These are phyloP conservation scores for Gossypium armourianum DNA, from an alignment of 441 rosid species.

Conservation along the genomic window DNA sequence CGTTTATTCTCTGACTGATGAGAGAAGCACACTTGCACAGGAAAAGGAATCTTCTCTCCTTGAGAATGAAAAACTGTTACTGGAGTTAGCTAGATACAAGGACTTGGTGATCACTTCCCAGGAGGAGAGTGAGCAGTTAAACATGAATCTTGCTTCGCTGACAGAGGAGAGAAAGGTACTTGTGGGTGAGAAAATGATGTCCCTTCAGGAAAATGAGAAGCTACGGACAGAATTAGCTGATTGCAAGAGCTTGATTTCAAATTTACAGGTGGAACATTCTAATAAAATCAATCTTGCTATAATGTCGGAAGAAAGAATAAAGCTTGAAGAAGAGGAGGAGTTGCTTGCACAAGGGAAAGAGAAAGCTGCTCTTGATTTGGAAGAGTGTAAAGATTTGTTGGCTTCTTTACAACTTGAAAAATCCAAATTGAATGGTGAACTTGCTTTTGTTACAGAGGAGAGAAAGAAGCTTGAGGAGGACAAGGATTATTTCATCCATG, in stretches of 20 bases:
- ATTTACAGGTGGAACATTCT: slow-evolving; percentile 46
- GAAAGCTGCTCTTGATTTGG: slow-evolving; percentile 28
- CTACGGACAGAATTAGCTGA: slow-evolving; percentile 48
- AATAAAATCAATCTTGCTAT: slow-evolving; percentile 35
- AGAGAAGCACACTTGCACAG: slow-evolving; percentile 38
- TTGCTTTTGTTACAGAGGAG: slow-evolving; percentile 33
- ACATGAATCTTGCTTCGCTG: slow-evolving; percentile 32
- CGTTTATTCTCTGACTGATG: slow-evolving; percentile 40
- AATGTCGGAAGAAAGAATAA: slow-evolving; percentile 33
- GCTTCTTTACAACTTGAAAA: slow-evolving; percentile 36
- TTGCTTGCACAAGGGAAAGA: slow-evolving; percentile 34
- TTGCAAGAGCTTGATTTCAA: slow-evolving; percentile 38
- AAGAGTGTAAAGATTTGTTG: slow-evolving; percentile 31
- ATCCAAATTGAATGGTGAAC: slow-evolving; percentile 31
- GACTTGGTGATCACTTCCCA: slow-evolving; percentile 32
- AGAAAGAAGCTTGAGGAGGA: slow-evolving; percentile 42
- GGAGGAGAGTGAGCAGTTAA: slow-evolving; percentile 49
- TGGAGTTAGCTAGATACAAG: slow-evolving; percentile 45
- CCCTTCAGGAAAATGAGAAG: slow-evolving; percentile 41
- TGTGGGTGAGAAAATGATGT: slow-evolving; percentile 36
- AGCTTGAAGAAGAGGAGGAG: slow-evolving; percentile 50
- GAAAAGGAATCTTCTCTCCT: slow-evolving; percentile 30
- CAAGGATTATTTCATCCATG: slow-evolving; percentile 30
- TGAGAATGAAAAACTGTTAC: slow-evolving; percentile 48
- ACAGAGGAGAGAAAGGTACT: slow-evolving; percentile 44